A percentile compares a stretch with the other conserved stretches of the same genome.
These are phyloP conservation scores for Sordariomycetes sp. DNA, from an alignment of 2,329 filamentous ascomycete species.

Conservation along the genomic window DNA sequence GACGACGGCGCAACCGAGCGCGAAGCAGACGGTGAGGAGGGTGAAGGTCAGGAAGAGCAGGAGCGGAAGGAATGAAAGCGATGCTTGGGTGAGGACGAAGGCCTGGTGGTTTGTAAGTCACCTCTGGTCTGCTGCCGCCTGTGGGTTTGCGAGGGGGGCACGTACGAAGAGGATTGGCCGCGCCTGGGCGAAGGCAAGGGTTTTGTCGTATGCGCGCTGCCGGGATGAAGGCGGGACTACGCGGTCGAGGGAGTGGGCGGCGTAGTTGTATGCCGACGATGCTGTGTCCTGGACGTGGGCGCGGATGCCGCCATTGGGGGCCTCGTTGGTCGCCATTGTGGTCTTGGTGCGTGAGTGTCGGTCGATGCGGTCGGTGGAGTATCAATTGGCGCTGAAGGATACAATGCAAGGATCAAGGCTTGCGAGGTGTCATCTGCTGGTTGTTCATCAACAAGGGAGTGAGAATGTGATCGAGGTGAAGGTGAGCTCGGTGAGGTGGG, in stretches of 20 bases:
- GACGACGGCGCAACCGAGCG: conserved; percentile 50
- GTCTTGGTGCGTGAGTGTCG: too few relatives aligned
- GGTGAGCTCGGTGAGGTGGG: too few relatives aligned
- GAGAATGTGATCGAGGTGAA: too few relatives aligned
- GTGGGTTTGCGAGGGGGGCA: background rate
- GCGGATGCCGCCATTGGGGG: conserved; percentile 12
- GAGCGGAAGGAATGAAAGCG: conserved; percentile 58
- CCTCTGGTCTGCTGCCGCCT: background rate
- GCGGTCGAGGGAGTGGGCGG: conserved; percentile 35
- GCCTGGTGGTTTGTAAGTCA: conserved; percentile 34
- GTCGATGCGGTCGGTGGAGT: too few relatives aligned
- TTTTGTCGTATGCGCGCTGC: conserved; percentile 42
- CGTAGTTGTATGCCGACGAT: conserved; percentile 25
- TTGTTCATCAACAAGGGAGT: too few relatives aligned
- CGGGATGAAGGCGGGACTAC: conserved; percentile 52
- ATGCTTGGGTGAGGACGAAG: conserved; percentile 56
- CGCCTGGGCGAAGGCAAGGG: conserved; percentile 46
- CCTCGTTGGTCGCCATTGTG: too few relatives aligned
- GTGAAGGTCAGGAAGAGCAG: conserved; percentile 60
- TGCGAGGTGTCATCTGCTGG: too few relatives aligned
- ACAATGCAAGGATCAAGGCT: too few relatives aligned
- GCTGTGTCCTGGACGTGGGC: conserved; percentile 21
- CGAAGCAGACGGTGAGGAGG: conserved; percentile 51
- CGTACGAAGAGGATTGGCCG: conserved; percentile 62
- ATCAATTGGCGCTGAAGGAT: too few relatives aligned